Evolutionary conservation across 208 protist species (phyloP).

Genomic region (Trypanosomatidae sp.): DNA sequence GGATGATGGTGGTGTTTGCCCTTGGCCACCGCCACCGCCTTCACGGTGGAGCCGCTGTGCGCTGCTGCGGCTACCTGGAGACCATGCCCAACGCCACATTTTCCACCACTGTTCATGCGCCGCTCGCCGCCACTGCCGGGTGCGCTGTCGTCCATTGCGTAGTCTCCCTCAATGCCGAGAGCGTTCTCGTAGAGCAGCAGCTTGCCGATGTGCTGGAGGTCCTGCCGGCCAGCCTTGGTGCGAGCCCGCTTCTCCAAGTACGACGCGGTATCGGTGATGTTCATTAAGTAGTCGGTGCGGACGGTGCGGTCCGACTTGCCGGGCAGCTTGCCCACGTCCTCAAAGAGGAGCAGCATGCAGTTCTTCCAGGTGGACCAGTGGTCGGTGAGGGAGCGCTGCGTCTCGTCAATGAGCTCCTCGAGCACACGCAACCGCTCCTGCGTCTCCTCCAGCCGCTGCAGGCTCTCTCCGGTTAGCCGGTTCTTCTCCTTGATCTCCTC

Average conservation of each 20-base stretch:
- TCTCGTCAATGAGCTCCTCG: slow-evolving; percentile 56
- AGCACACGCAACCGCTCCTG: slow-evolving; percentile 42
- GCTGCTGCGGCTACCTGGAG: too few relatives aligned
- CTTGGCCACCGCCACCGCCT: too few relatives aligned
- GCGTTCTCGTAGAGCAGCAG: slow-evolving; percentile 46
- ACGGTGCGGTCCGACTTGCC: slow-evolving; percentile 27
- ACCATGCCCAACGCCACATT: too few relatives aligned
- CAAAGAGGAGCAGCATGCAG: slow-evolving; percentile 57
- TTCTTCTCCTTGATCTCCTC: slow-evolving; percentile 78
- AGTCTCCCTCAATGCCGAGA: too few relatives aligned
- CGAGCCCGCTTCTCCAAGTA: slow-evolving; percentile 53
- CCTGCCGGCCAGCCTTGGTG: slow-evolving; percentile 49
- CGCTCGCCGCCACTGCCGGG: too few relatives aligned
- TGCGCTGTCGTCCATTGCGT: too few relatives aligned
- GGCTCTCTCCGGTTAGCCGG: slow-evolving; percentile 44
- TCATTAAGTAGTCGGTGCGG: slow-evolving; percentile 38
- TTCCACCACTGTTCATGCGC: too few relatives aligned
- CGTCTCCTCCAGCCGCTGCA: slow-evolving; percentile 44
- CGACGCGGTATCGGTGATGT: slow-evolving; percentile 84
- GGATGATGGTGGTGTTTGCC: too few relatives aligned
- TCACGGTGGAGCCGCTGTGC: too few relatives aligned
- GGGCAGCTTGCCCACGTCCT: slow-evolving; percentile 46
- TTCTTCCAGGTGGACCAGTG: slow-evolving; percentile 78
- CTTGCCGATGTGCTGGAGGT: slow-evolving; percentile 44
- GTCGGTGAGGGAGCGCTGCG: slow-evolving; percentile 44